A percentile compares a stretch with the other conserved stretches of the same genome.
Conservation (phyloP, 257 asterid genomes). For the Rhazya stricta region DNA sequence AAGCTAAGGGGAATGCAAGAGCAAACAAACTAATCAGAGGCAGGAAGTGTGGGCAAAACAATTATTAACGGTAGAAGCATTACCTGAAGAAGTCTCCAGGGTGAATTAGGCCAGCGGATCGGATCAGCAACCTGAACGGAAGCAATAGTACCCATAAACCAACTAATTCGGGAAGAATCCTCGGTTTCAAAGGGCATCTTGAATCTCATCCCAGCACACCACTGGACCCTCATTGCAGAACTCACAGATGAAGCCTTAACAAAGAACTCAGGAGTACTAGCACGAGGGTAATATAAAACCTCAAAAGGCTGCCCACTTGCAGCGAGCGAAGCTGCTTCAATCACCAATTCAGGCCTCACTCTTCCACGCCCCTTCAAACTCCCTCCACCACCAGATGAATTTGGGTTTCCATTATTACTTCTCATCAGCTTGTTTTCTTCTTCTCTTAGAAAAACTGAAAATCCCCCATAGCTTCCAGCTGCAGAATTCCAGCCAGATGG, state of each 20-base stretch:
- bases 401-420: conserved; percentile 25
- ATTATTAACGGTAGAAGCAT: conserved; percentile 7
- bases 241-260: conserved; percentile 53
- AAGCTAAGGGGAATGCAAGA: neutral
- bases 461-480: conserved; percentile 34
- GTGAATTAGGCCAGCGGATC: conserved; percentile 56
- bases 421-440: conserved; percentile 38
- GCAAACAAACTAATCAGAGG: neutral
- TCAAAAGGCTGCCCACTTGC: conserved; percentile 56
- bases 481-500: conserved; percentile 44
- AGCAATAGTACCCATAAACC: conserved; percentile 66
- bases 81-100: conserved; percentile 69
- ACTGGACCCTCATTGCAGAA: conserved; percentile 50
- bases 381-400: conserved; percentile 23
- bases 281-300: conserved; percentile 49
- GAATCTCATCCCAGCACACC: conserved; percentile 65
- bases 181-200: conserved; percentile 73
- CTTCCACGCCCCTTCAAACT: conserved; percentile 33
- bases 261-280: conserved; percentile 60
- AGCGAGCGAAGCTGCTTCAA: conserved; percentile 51
- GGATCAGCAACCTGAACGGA: conserved; percentile 52
- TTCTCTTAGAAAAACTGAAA: conserved; percentile 37
- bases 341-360: conserved; percentile 43
- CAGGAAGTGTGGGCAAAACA: neutral
- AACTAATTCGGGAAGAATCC: conserved; percentile 61